Conservation (phyloP, 139 green algal species). For the Haematococcus lacustris region DNA sequence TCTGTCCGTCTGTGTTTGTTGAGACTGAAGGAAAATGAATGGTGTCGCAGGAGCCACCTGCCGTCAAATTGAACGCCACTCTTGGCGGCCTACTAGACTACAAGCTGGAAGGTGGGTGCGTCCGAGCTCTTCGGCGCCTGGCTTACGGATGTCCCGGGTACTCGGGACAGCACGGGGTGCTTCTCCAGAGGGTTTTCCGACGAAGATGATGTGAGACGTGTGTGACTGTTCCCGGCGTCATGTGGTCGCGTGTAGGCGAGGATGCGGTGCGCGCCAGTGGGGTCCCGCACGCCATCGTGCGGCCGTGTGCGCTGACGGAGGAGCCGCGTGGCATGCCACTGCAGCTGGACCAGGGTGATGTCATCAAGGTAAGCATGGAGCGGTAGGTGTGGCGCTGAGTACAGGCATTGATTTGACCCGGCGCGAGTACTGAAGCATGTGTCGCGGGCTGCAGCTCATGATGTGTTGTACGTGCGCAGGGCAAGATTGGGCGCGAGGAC, state of each 20-base stretch:
- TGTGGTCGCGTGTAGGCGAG: no score
- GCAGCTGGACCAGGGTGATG: constrained; percentile 79
- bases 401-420: not conserved
- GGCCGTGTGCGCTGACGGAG: constrained; percentile 76
- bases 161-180: no score
- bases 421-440: not conserved
- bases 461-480: constrained; percentile 28
- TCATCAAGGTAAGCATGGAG: constrained; percentile 41
- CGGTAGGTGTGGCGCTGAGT: not conserved
- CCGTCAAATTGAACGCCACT: constrained; percentile 81
- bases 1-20: no score
- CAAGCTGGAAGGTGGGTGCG: constrained; percentile 70
- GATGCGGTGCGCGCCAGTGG: constrained; percentile 68
- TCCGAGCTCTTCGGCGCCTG: no score
- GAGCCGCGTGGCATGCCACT: constrained; percentile 62
- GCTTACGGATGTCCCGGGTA: no score
- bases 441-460: not conserved
- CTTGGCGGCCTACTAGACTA: constrained; percentile 86
- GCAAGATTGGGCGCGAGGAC: constrained; percentile 77
- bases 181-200: no score
- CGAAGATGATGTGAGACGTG: no score
- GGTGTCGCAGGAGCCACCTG: constrained; percentile 79
- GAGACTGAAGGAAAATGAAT: no score
- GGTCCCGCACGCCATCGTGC: constrained; percentile 67
- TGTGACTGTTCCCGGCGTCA: no score